phyloP scores from a whole-genome alignment of 1,284 basidiomycete genomes.

The Butyriboletus appendiculatus region DNA sequence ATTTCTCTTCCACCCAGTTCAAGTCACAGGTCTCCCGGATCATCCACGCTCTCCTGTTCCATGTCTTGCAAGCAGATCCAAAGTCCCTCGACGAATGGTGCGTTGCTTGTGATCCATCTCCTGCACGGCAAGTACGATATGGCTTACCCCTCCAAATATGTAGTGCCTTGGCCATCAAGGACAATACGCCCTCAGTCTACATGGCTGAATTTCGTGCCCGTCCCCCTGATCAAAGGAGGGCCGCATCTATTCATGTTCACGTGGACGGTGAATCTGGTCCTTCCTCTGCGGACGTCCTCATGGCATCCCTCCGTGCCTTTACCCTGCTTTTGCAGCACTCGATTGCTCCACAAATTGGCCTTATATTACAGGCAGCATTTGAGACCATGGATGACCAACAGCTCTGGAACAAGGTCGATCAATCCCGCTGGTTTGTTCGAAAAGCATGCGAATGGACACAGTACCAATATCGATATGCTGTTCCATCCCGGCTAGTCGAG shows the following conservation, averaged over 20 bases:
- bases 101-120: not conserved
- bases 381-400: slow-evolving; percentile 62
- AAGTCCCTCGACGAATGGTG: slow-evolving; percentile 69
- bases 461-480: slow-evolving; percentile 90
- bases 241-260: slow-evolving; percentile 86
- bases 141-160: not conserved
- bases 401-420: slow-evolving; percentile 74
- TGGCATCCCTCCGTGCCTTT: slow-evolving; percentile 72
- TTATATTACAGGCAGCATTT: slow-evolving; percentile 71
- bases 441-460: slow-evolving; percentile 83
- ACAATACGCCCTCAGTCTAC: slow-evolving; percentile 72
- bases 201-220: slow-evolving; percentile 78
- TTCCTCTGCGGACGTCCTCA: slow-evolving; percentile 69
- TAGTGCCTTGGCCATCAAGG: slow-evolving; percentile 63
- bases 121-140: not conserved
- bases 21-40: slow-evolving; percentile 71
- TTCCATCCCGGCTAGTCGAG: slow-evolving; percentile 87
- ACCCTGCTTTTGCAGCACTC: slow-evolving; percentile 77
- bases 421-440: slow-evolving; percentile 83
- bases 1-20: slow-evolving; percentile 77
- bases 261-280: slow-evolving; percentile 89
- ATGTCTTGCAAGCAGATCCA: slow-evolving; percentile 67
- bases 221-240: slow-evolving; percentile 76
- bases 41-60: slow-evolving; percentile 73
- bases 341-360: slow-evolving; percentile 74